Evolutionary conservation across 805 yeast genomes (phyloP), one percentile per base, ranked within the genome.

Genomic region (Kuraishia borneana): DNA sequence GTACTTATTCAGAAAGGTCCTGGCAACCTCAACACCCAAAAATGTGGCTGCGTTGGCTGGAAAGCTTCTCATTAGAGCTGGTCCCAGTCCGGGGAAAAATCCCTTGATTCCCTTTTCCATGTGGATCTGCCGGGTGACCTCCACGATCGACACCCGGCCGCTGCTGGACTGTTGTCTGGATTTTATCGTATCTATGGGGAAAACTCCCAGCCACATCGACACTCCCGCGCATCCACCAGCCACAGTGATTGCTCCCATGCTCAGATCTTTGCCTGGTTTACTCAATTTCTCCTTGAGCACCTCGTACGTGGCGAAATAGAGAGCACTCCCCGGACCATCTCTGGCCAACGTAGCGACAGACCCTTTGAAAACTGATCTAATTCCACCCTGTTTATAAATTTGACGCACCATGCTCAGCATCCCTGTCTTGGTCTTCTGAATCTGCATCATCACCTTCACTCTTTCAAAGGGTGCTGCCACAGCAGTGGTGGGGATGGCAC

Each of bases 41-140:
- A 89, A 89, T 2, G 97, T 88, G 6, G 98, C 97, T n/a, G 98
- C 98, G 58, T 92, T 89, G 17, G 97, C 97, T 3, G 97, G 97
- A 80, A 92, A 89, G 27, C 94, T 79, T 57, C 98, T 73, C 18
- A 85, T 73, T 50, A 89, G 63, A 2, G 97, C 97, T 5, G 98
- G 96, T 0, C 96, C 96, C 18, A 89, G 68, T 37, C 98, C 98
- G 3, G 97, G 97, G 83, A 88, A 89, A 61, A 89, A 89, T 1
- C 94, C 95, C 53, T 76, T 81, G 43, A 85, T 43, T 18, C 96
- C 96, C 17, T 88, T 89, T 41, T 72, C 72, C 5, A 61, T 54
- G 53, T 87, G 85, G 33, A 89, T 79, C 35, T 70, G 63, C 37
- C 62, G 61, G 6, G 95, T 73, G 23, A 85, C 87, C 39, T 70